phyloP scores from a whole-genome alignment of 1,139 yeast species.

The Candida smagusa region DNA sequence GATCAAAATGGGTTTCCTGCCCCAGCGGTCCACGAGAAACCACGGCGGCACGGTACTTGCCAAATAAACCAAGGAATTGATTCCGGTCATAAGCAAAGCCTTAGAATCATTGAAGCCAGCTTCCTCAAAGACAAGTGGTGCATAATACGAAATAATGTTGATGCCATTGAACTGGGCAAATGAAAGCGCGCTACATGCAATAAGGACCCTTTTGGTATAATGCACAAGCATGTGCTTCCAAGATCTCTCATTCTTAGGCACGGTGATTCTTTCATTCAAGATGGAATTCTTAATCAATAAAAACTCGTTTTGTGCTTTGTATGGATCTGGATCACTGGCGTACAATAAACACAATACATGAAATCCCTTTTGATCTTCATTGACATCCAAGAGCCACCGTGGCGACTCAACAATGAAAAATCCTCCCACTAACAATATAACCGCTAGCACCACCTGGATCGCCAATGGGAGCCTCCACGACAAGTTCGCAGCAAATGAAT shows the following conservation, averaged over 20 bases:
- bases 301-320: conserved; percentile 60
- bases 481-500: conserved; percentile 39
- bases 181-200: conserved; percentile 50
- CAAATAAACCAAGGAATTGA: conserved; percentile 48
- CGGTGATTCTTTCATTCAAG: conserved; percentile 40
- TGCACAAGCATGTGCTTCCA: conserved; percentile 43
- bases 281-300: conserved; percentile 81
- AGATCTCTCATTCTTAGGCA: conserved; percentile 41
- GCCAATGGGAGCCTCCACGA: conserved; percentile 54
- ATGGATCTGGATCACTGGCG: conserved; percentile 52
- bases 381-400: conserved; percentile 51
- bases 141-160: conserved; percentile 53
- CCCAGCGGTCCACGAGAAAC: conserved; percentile 55
- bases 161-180: conserved; percentile 59
- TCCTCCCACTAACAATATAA: conserved; percentile 46
- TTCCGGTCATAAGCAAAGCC: conserved; percentile 53
- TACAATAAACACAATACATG: conserved; percentile 79
- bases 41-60: conserved; percentile 51
- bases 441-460: conserved; percentile 47
- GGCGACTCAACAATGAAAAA: conserved; percentile 56
- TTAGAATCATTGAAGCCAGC: conserved; percentile 51
- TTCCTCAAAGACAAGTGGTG: conserved; percentile 51
- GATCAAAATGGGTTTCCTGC: conserved; percentile 50
- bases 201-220: conserved; percentile 37
- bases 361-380: conserved; percentile 52